A percentile compares a stretch with the other conserved stretches of the same genome.
Evolutionary conservation across 2,329 filamentous ascomycete species (phyloP).

Genomic region (Exophiala sideris): DNA sequence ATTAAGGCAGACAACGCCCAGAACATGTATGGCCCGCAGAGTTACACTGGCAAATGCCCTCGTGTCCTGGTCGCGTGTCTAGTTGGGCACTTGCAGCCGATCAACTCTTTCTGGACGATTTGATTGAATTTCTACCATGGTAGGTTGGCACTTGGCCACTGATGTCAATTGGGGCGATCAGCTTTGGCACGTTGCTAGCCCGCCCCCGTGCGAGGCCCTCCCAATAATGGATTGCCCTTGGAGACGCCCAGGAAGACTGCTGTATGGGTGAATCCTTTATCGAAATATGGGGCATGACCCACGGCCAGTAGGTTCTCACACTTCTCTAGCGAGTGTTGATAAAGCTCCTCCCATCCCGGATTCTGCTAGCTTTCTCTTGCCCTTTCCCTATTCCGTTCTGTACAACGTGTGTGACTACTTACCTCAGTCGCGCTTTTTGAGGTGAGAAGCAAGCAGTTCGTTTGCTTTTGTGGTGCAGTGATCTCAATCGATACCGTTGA

Average conservation of each 20-base stretch:
- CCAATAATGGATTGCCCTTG: neutral
- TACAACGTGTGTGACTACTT: neutral
- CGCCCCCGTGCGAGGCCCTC: neutral
- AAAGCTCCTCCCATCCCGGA: constrained; percentile 5
- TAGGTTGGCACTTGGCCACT: neutral
- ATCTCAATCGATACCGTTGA: too few relatives aligned
- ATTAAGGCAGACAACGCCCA: neutral
- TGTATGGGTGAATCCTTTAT: neutral
- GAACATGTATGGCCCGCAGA: neutral
- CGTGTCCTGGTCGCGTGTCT: neutral
- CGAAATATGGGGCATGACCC: neutral
- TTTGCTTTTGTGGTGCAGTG: too few relatives aligned
- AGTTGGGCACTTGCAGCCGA: neutral
- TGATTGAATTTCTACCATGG: too few relatives aligned
- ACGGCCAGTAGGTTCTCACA: neutral
- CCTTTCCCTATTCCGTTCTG: neutral
- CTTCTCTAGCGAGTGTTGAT: neutral
- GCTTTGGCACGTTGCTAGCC: neutral
- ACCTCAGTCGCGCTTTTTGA: too few relatives aligned
- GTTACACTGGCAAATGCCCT: neutral
- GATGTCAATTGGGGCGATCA: neutral
- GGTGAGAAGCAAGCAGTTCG: too few relatives aligned
- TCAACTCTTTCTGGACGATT: neutral
- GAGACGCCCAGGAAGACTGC: neutral
- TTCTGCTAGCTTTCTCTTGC: neutral